Evolutionary conservation across 2,329 filamentous ascomycete species (phyloP).

Genomic region (Penicillium psychrosexuale): DNA sequence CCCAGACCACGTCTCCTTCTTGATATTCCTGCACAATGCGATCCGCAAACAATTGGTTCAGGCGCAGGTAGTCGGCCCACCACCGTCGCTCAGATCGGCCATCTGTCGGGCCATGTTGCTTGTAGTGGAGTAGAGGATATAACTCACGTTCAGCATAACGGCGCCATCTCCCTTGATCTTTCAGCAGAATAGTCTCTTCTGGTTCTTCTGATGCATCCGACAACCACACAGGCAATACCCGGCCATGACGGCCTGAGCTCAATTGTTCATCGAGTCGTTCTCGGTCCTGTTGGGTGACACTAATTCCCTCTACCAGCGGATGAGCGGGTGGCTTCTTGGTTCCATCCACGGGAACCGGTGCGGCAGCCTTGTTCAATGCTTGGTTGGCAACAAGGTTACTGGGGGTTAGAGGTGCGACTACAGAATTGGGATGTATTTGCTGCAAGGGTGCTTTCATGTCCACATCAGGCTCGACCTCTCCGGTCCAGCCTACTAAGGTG

Average conservation of each 20-base stretch:
- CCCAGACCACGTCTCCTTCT: conserved; percentile 85
- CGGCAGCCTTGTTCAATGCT: conserved; percentile 70
- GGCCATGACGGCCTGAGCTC: conserved; percentile 68
- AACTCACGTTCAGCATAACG: conserved; percentile 87
- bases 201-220: conserved; percentile 69
- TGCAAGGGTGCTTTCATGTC: conserved; percentile 30
- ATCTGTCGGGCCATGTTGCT: conserved; percentile 85
- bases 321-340: conserved; percentile 55
- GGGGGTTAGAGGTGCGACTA: conserved; percentile 28
- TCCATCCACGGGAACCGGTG: conserved; percentile 71
- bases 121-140: conserved; percentile 93
- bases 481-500: conserved; percentile 90
- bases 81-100: conserved; percentile 75
- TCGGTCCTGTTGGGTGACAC: conserved; percentile 68
- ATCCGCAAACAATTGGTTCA: conserved; percentile 91
- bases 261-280: conserved; percentile 71
- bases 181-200: conserved; percentile 67
- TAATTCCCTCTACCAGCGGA: conserved; percentile 64
- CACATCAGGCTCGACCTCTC: conserved; percentile 65
- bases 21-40: conserved; percentile 85
- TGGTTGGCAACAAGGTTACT: conserved; percentile 24
- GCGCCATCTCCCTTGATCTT: conserved; percentile 82
- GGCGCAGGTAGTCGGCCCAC: conserved; percentile 88
- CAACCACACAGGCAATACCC: conserved; percentile 85
- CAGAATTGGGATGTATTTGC: conserved; percentile 28